These are phyloP conservation scores for Mycena belliarum DNA, from an alignment of 768 basidiomycete species.

Conservation along the genomic window DNA sequence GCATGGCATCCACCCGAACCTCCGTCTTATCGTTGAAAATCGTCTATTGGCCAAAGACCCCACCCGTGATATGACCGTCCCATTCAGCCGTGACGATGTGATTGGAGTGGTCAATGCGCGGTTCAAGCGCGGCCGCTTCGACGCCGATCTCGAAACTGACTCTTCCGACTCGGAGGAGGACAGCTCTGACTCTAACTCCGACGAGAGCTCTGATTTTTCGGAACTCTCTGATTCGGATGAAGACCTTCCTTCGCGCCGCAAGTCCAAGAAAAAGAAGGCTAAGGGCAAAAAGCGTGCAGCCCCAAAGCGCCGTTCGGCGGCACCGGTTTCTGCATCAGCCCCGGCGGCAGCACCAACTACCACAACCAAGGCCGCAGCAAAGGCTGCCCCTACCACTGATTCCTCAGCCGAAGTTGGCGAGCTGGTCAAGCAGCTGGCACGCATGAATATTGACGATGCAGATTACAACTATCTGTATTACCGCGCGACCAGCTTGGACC, in stretches of 20 bases:
- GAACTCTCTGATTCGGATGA: not conserved
- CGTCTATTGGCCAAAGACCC: constrained; percentile 1
- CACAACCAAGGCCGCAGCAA: not conserved
- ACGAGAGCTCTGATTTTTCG: not conserved
- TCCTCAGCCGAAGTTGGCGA: not conserved
- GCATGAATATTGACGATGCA: not conserved
- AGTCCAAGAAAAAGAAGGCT: not conserved
- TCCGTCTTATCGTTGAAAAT: not conserved
- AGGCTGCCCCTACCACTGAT: not conserved
- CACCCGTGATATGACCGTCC: not conserved
- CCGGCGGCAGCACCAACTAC: not conserved
- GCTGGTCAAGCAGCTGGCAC: not conserved
- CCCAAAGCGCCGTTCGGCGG: too few relatives aligned
- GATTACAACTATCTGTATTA: constrained; percentile 7
- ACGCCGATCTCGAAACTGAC: not conserved
- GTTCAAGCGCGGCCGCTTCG: not conserved
- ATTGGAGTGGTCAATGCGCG: not conserved
- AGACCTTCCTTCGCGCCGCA: not conserved
- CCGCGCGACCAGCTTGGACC: constrained; percentile 1
- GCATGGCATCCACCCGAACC: not conserved
- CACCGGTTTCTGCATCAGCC: too few relatives aligned
- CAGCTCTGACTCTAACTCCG: not conserved
- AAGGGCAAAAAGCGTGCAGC: not conserved
- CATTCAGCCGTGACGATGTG: not conserved
- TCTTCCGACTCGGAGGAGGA: not conserved